Conservation (phyloP, 2,329 filamentous ascomycete genomes). For the Cryphonectria nitschkei region DNA sequence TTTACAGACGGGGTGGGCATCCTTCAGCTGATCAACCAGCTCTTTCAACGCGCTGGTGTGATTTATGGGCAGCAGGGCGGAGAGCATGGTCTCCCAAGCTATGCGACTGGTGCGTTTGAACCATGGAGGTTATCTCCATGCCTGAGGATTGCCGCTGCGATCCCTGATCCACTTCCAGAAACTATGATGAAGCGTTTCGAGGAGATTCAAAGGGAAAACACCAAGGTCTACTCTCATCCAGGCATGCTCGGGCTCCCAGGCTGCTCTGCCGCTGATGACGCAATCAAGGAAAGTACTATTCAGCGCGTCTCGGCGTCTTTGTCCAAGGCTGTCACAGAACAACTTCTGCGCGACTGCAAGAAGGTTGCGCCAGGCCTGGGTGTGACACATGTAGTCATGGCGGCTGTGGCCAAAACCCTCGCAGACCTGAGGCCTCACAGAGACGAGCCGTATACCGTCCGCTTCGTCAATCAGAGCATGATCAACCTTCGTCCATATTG, state of each 20-base stretch:
- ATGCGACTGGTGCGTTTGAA: not conserved
- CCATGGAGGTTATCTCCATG: not conserved
- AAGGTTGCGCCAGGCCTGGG: no score
- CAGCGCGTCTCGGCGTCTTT: not conserved
- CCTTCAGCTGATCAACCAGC: not conserved
- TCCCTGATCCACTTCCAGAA: not conserved
- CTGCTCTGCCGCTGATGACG: not conserved
- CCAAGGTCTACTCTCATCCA: not conserved
- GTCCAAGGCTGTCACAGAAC: not conserved
- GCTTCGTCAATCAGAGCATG: not conserved
- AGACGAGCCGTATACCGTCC: conserved; percentile 2
- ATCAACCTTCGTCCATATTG: conserved; percentile 5
- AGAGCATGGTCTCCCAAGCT: not conserved
- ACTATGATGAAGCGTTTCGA: not conserved
- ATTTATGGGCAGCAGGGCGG: not conserved
- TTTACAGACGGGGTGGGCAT: not conserved
- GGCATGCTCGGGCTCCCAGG: not conserved
- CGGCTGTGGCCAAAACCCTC: not conserved
- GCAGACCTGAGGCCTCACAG: not conserved
- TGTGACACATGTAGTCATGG: not conserved
- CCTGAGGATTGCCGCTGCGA: not conserved
- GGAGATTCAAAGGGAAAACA: not conserved
- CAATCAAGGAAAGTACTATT: not conserved
- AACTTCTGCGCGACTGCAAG: not conserved
- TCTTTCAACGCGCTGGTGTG: not conserved